Conservation (phyloP, 495 filamentous ascomycete species). For the Clavariopsis aquatica region DNA sequence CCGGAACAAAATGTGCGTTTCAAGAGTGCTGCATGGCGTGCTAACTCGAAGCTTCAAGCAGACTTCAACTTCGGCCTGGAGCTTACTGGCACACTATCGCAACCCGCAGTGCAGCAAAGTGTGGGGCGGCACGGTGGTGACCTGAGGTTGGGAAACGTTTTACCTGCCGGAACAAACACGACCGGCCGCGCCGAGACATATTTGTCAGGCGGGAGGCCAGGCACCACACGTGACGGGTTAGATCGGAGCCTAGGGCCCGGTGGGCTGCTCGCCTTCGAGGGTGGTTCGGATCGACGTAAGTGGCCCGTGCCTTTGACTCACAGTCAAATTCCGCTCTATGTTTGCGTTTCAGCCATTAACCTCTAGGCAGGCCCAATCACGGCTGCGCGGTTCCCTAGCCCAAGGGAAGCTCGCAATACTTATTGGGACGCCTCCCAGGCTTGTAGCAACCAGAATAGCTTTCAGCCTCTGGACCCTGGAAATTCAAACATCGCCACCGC, state of each 20-base stretch:
- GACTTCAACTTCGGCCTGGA: conserved; percentile 33
- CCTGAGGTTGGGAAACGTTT: conserved; percentile 15
- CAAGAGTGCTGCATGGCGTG: conserved; percentile 1
- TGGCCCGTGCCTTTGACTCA: conserved; percentile 5
- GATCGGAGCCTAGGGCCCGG: not conserved
- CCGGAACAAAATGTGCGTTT: not conserved
- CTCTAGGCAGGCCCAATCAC: conserved; percentile 14
- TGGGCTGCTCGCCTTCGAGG: not conserved
- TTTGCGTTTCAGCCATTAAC: conserved; percentile 31
- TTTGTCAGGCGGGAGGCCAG: conserved; percentile 1
- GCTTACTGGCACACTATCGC: conserved; percentile 22
- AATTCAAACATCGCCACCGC: conserved; percentile 31
- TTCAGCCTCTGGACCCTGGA: conserved; percentile 19
- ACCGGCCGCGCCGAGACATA: not conserved
- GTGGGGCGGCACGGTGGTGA: not conserved
- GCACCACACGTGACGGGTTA: not conserved
- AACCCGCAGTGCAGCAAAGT: conserved; percentile 16
- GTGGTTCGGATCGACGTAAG: not conserved
- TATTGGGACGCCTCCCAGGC: not conserved
- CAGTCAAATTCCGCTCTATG: not conserved
- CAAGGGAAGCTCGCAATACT: not conserved
- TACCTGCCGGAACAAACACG: not conserved
- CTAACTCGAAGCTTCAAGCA: conserved; percentile 27
- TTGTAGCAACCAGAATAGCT: conserved; percentile 6
- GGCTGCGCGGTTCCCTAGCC: conserved; percentile 5